Conservation (phyloP, 345 rosid species). For the Raphanus sativus region DNA sequence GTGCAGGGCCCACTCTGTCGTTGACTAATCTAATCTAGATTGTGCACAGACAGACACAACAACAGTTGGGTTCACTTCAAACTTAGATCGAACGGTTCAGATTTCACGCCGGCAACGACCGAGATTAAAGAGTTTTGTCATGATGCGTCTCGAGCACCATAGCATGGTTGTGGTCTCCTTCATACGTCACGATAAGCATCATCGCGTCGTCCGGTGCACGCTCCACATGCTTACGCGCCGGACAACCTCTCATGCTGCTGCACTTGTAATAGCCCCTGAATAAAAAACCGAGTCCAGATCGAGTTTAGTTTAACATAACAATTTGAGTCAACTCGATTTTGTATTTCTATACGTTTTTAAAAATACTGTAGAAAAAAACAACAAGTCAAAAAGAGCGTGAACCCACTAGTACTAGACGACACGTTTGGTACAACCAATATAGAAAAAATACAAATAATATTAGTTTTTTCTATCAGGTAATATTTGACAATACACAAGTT, state of each 20-base stretch:
- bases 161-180: conserved; percentile 79
- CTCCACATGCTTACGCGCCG: conserved; percentile 95
- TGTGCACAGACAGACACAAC: conserved; percentile 11
- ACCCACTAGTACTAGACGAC: conserved; percentile 33
- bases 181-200: conserved; percentile 85
- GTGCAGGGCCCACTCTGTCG: conserved; percentile 30
- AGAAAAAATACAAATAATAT: neutral
- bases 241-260: conserved; percentile 84
- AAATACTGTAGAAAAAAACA: neutral
- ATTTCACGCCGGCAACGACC: conserved; percentile 7
- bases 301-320: neutral
- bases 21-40: conserved; percentile 38
- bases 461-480: neutral
- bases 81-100: conserved; percentile 14
- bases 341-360: neutral
- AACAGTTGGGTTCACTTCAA: conserved; percentile 12
- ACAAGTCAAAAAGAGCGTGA: conserved; percentile 34
- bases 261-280: conserved; percentile 92
- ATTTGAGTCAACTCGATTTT: conserved; percentile 5
- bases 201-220: conserved; percentile 71
- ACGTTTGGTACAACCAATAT: conserved; percentile 34
- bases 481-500: conserved; percentile 30
- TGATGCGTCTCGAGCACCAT: conserved; percentile 51
- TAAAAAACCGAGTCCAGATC: conserved; percentile 4
- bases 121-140: conserved; percentile 40